Base-by-base conservation (phyloP, 495 filamentous ascomycete genomes). In the Cercophora samala region DNA sequence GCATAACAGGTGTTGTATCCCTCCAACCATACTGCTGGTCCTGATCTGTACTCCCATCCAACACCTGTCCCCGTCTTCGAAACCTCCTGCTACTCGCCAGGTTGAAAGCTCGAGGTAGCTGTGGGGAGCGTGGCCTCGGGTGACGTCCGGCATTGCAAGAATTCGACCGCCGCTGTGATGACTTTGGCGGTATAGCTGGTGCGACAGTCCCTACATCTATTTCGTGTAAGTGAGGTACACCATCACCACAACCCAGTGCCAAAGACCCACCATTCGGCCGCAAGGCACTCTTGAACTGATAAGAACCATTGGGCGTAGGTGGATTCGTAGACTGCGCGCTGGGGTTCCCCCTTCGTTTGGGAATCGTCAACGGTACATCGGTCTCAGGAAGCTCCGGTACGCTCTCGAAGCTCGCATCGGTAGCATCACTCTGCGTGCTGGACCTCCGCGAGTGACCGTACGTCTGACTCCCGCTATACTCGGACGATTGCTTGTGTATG, bases 401-500 rank as follows among this genome's bases (percentile, higher is more conserved):
- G 53, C 71, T 77, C 19, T 65, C 70, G 51, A 71, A 67, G 64
- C 66, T 72, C 29, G 62, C 60, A 53, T 72, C 63, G 13, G 72
- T 70, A 8, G 13, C 29, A 21, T 62, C 64, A 58, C 72, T 73
- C 19, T 59, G 66, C 19, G 53, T 32, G 52, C 68, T 75, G 62
- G 32, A 66, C 25, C 63, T 62, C 6, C 67, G 63, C 5, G 53
- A 52, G 5, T 18, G 17, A 32, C 24, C 21, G 56, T 17, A 55
- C 22, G 58, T 62, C 32, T 26, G 58, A 22, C 65, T 56, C 32
- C 52, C 51, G 59, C n/a, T 52, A 8, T 54, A 29, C 11, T 22
- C 65, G 13, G 59, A 53, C 1, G 67, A 58, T 46, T 66, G 73
- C 65, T 78, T 78, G 60, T 69, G 55, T 62, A 78, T 77, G 19